Base-by-base conservation (phyloP, 495 filamentous ascomycete species). In the Stereocaulon alpinum region DNA sequence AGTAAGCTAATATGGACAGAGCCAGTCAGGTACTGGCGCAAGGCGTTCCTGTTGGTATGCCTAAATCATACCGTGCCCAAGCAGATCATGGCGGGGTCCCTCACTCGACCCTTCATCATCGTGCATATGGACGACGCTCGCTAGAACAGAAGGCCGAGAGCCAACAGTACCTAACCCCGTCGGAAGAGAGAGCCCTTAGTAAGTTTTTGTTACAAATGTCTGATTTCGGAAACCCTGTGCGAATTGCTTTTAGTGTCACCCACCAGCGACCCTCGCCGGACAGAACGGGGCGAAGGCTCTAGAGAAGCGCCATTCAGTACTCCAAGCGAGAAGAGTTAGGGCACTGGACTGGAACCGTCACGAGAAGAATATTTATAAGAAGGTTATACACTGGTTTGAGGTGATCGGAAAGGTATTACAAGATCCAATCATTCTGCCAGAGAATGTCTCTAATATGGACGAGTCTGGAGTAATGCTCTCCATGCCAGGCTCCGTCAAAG, bases 321-420 rank as follows among this genome's bases (percentile, higher is more conserved):
- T 66, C 54, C 65, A 54, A 51, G 3, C 1, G 54, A 57, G 62
- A 63, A 65, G 62, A 66, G 59, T 67, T 20, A 64, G 40, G 6
- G 64, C 57, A 10, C 5, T 66, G n/a, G 58, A 70, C 59, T 69
- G 58, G 68, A 63, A 66, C 22, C 62, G 65, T 58, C 61, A 67
- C 62, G 53, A 58, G 27, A 68, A 70, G 61, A 74, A 67, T 52
- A 74, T 70, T 30, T 69, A 72, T 67, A 57, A 66, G 11, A 74
- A 74, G 70, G 60, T 74, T 29, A 62, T 27, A 55, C 56, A 69
- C 58, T 74, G 62, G 67, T 74, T 73, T 66, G 64, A 70, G 51
- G 63, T 67, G 50, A 66, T 67, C 47, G 34, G 58, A 54, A 52
- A 56, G 62, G 49, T 66, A 40, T 57, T 69, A 50, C 50, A 69